Evolutionary conservation across 1,284 basidiomycete species (phyloP), one percentile per base, ranked within the genome.

Genomic region (Rhodotorula sp.): DNA sequence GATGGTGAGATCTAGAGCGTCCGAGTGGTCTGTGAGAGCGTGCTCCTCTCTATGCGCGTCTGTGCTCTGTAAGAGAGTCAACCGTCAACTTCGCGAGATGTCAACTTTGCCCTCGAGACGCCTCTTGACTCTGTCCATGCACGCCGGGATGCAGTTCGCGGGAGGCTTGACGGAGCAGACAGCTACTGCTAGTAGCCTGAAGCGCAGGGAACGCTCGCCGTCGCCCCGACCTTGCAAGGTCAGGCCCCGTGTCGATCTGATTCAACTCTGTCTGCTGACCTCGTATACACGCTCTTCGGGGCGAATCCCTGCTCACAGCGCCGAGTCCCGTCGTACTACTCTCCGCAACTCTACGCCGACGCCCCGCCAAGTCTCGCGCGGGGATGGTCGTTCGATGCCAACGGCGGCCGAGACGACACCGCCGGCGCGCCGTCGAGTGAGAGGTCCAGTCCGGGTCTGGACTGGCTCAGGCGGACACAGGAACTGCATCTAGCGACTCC

Each of bases 401-500:
- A 65, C 60, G 30, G 29, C 46, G n/a, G 63, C 57, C 42, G 60
- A 61, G 6, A 10, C 48, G 37, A 37, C 54, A 53, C 26, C 37
- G 37, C 55, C 42, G 48, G 29, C 33, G 54, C 57, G 42, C 42
- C 64, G 5, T 14, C 30, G 15, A 62, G 62, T 22, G 62, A 68
- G n/a, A 30, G 66, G 5, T 56, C 48, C 17, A 60, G 48, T 30
- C 69, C 71, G 6, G 68, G 66, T 2, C n/a, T 61, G 15, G 71
- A 73, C 33, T 70, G 66, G 68, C 49, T 73, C 2, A 45, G 60
- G 30, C 54, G 54, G 17, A 73, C 71, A 2, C 45, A 68, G 29
- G 51, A 64, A 18, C 45, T 73, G 26, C 60, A 66, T 4, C 51
- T 73, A 5, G 33, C 48, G 22, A 73, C 71, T 0, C 71, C 71